A percentile compares a stretch with the other conserved stretches of the same genome.
phyloP scores from a whole-genome alignment of 1,284 basidiomycete genomes.

The Abortiporus biennis region DNA sequence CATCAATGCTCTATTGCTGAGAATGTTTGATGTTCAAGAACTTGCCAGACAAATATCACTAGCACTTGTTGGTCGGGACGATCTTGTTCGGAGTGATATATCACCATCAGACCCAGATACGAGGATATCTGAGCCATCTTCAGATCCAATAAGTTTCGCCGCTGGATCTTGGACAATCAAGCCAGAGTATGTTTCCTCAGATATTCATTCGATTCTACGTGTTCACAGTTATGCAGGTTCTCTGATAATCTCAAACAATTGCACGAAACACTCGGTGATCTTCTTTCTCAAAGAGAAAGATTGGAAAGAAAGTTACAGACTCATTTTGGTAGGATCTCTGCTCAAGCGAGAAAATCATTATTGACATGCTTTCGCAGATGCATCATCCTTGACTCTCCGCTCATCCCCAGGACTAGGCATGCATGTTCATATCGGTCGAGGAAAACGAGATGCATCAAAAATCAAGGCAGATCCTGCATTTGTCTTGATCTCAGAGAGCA shows the following conservation, averaged over 20 bases:
- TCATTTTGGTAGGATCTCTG: constrained; percentile 28
- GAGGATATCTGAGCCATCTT: background rate
- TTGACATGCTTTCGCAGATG: constrained; percentile 34
- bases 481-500: constrained; percentile 51
- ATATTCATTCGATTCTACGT: constrained; percentile 4
- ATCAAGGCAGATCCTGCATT: constrained; percentile 46
- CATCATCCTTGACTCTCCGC: constrained; percentile 67
- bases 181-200: constrained; percentile 64
- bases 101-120: no score
- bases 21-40: constrained; percentile 47
- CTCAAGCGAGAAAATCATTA: constrained; percentile 5
- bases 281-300: constrained; percentile 40
- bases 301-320: constrained; percentile 51
- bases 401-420: constrained; percentile 63
- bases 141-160: no score
- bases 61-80: constrained; percentile 39
- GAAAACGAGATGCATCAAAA: constrained; percentile 50
- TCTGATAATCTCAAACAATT: constrained; percentile 51
- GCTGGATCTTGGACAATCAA: constrained; percentile 60
- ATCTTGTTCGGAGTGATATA: constrained; percentile 16
- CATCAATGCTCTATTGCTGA: constrained; percentile 48
- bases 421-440: constrained; percentile 64
- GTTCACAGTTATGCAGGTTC: constrained; percentile 44
- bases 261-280: constrained; percentile 43
- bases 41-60: constrained; percentile 56